Base-by-base conservation (phyloP, 2,329 filamentous ascomycete species). In the Chaetomiaceae sp. region DNA sequence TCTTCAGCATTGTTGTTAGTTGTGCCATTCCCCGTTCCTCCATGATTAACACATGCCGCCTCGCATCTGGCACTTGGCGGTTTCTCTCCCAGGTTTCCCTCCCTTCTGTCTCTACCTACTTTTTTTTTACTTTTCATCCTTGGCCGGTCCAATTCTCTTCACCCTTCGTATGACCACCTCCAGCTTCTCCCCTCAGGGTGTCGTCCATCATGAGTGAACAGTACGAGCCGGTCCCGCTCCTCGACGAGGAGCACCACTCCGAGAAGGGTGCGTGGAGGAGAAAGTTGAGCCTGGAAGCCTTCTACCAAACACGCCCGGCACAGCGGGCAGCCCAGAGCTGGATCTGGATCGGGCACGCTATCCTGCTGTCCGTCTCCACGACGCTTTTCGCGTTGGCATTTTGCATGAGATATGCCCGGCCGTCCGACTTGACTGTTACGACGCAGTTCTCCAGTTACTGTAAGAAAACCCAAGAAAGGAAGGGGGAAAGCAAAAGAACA, bases 291-390 rank as follows among this genome's bases (percentile, higher is more conserved):
- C 5, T 43, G 19, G 40, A 44, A 6, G 31, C 25, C 14, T 13
- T 37, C 14, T 49, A 43, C 40, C 17, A 27, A 13, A 38, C 40
- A 31, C 31, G 20, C 5, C 14, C 33, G 33, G 21, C 17, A 19
- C 31, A 23, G 12, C 31, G 33, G 40, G 17, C 9, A 27, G 21
- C 21, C 10, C 33, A 37, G 16, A 39, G 44, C 47, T 49, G 47
- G 47, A 19, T 49, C 4, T 49, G 47, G 47, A 38, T 49, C 20
- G 47, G 16, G 23, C 47, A 49, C 23, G 30, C 41, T 3, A 17
- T 34, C 13, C 17, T 44, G 6, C 47, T 49, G 16, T 44, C 47
- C 33, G 10, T 49, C 33, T 49, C 47, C 5, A 44, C 25, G 4
- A 44, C 47, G 6, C 40, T 49, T 21, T 49, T 49, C 23, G 16